These are phyloP conservation scores for Saturnispora quitensis DNA, from an alignment of 805 yeast species.

Conservation along the genomic window DNA sequence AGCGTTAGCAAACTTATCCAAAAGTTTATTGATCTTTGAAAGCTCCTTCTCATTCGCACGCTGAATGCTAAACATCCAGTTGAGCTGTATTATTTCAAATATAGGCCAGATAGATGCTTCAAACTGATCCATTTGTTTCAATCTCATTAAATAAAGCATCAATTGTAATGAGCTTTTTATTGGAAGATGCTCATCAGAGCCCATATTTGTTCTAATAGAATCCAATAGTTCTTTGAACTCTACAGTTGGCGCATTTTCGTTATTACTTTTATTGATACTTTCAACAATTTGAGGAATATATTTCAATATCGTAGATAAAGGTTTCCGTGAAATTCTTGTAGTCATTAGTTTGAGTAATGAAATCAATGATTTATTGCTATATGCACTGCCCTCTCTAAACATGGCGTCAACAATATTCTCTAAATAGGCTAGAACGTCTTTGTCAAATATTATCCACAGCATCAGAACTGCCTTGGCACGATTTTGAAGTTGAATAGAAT, in stretches of 20 bases:
- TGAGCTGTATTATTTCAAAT: slow-evolving; percentile 2
- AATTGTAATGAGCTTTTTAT: slow-evolving; percentile 11
- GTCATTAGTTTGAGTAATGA: slow-evolving; percentile 8
- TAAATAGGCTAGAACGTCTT: slow-evolving; percentile 20
- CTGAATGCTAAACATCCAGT: slow-evolving; percentile 8
- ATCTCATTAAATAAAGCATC: slow-evolving; percentile 10
- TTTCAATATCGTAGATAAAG: slow-evolving; percentile 15
- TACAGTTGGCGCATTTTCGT: slow-evolving; percentile 4
- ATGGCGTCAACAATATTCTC: slow-evolving; percentile 16
- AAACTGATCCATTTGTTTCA: slow-evolving; percentile 5
- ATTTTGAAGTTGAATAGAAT: slow-evolving; percentile 19
- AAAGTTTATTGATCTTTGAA: slow-evolving; percentile 3
- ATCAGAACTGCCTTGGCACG: slow-evolving; percentile 24
- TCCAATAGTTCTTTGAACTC: slow-evolving; percentile 13
- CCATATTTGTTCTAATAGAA: slow-evolving; percentile 5
- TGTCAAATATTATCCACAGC: slow-evolving; percentile 23
- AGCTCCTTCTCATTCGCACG: slow-evolving; percentile 5
- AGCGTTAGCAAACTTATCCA: background rate
- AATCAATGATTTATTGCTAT: slow-evolving; percentile 7
- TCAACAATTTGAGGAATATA: slow-evolving; percentile 12
- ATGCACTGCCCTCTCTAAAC: slow-evolving; percentile 8
- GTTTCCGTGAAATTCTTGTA: slow-evolving; percentile 11
- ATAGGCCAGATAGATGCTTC: background rate
- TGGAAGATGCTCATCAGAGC: slow-evolving; percentile 8
- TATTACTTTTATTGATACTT: slow-evolving; percentile 10